Base-by-base conservation (phyloP, 2,329 filamentous ascomycete genomes). In the Pseudomassariella vexata region DNA sequence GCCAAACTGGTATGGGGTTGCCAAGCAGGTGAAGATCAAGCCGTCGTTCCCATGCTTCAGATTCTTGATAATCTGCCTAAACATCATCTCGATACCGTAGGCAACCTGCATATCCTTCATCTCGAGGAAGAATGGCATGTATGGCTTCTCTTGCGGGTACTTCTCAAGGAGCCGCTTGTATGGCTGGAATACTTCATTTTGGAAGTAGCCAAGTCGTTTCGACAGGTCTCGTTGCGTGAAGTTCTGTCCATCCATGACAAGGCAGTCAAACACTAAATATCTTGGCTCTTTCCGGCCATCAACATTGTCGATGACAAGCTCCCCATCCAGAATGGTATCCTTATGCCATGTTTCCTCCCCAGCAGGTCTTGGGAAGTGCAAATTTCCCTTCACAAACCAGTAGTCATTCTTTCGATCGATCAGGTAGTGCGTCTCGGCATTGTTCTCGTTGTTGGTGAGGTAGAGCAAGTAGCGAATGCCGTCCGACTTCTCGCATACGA, bases 341-440 rank as follows among this genome's bases (percentile, higher is more conserved):
- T 68, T 74, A 54, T 96, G 88, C 55, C 85, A 95, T 10, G 66
- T 70, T 25, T 68, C 60, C 9, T 75, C 70, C 43, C 84, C 73
- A 25, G 73, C 66, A 22, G 76, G 76, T 15, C 82, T 66, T 0
- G 92, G 92, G 46, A 96, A 89, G 57, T 94, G 87, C 16, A 96
- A 71, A 35, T 66, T 72, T 32, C 65, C 66, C 39, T 73, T 73
- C 39, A 96, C 77, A 52, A 74, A 87, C 75, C 90, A 95, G 67
- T 92, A 98, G 57, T 96, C 88, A 63, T 98, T 96, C 63, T 89
- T 94, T 53, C 92, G 87, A 63, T 98, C 90, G 62, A 98, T 95
- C 35, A 98, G 72, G 64, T 95, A 95, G 53, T 92, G 85, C 16
- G 81, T 73, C 55, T 94, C 87, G 29, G 54, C 45, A 33, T 65